Conservation (phyloP, 345 rosid genomes). For the Luvunga scandens region DNA sequence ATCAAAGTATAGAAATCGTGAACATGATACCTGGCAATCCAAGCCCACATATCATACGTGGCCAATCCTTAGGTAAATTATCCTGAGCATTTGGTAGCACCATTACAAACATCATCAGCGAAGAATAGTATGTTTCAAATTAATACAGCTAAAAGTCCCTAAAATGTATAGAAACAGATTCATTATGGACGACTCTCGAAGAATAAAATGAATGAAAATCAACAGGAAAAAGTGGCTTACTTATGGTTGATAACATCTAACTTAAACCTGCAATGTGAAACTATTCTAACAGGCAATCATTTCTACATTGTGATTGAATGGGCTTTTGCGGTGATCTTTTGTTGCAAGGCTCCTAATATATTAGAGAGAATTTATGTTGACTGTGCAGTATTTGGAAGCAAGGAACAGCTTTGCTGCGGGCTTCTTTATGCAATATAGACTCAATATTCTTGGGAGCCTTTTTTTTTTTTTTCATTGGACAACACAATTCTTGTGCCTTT, state of each 20-base stretch:
- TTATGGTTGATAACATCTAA: neutral
- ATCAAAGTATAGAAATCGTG: neutral
- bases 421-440: neutral
- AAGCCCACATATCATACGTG: slow-evolving; percentile 62
- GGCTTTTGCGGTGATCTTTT: neutral
- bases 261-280: neutral
- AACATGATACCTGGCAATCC: slow-evolving; percentile 55
- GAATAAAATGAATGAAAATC: neutral
- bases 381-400: neutral
- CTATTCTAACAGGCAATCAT: neutral
- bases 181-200: neutral
- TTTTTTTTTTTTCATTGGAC: too few relatives aligned
- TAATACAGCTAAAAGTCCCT: neutral
- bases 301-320: neutral
- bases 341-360: neutral
- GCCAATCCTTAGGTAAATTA: slow-evolving; percentile 52
- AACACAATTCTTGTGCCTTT: neutral
- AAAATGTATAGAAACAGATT: neutral
- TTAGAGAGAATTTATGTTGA: neutral
- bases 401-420: neutral
- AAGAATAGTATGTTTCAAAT: neutral
- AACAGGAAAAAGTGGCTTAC: neutral
- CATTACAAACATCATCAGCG: slow-evolving; percentile 8
- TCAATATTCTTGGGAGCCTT: neutral
- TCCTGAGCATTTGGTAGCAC: slow-evolving; percentile 37